Percentiles rank a stretch among this genome's conserved stretches.
Evolutionary conservation across 2,329 filamentous ascomycete species (phyloP).

Genomic region (Fusarium sarcochroum): DNA sequence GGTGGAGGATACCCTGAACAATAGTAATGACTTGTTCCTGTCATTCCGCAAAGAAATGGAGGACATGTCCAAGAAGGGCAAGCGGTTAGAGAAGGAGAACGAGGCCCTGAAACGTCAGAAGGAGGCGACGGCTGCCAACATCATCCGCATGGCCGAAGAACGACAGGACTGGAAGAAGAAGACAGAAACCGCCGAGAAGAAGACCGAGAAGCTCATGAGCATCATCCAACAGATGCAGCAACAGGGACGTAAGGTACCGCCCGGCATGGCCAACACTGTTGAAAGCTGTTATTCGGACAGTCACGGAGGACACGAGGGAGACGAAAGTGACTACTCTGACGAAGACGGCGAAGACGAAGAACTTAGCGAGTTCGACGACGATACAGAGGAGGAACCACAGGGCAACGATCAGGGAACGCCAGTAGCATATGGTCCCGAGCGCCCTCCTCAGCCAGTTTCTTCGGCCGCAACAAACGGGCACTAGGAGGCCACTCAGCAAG

Average conservation of each 20-base stretch:
- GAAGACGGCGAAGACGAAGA: slow-evolving; percentile 74
- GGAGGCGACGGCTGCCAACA: slow-evolving; percentile 93
- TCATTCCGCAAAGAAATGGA: slow-evolving; percentile 99
- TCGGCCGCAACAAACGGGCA: slow-evolving; percentile 60
- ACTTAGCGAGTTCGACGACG: slow-evolving; percentile 76
- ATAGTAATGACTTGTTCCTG: slow-evolving; percentile 96
- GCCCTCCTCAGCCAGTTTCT: slow-evolving; percentile 58
- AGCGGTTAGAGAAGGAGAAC: slow-evolving; percentile 96
- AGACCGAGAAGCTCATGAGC: slow-evolving; percentile 92
- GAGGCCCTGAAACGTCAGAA: slow-evolving; percentile 91
- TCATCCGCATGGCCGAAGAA: slow-evolving; percentile 97
- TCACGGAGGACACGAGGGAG: slow-evolving; percentile 64
- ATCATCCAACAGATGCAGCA: slow-evolving; percentile 98
- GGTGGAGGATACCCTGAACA: slow-evolving; percentile 99
- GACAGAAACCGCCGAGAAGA: slow-evolving; percentile 67
- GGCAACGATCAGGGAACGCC: slow-evolving; percentile 54
- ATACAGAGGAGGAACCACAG: slow-evolving; percentile 66
- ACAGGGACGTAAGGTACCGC: slow-evolving; percentile 83
- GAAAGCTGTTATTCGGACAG: slow-evolving; percentile 72
- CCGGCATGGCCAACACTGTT: slow-evolving; percentile 72
- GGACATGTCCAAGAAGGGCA: slow-evolving; percentile 99
- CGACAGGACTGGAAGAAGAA: slow-evolving; percentile 87
- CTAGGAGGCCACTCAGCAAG: slow-evolving; percentile 52
- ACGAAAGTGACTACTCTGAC: slow-evolving; percentile 76
- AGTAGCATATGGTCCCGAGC: slow-evolving; percentile 64